A percentile compares a stretch with the other conserved stretches of the same genome.
Conservation (phyloP, 306 rosid genomes). For the Acacia confusa region DNA sequence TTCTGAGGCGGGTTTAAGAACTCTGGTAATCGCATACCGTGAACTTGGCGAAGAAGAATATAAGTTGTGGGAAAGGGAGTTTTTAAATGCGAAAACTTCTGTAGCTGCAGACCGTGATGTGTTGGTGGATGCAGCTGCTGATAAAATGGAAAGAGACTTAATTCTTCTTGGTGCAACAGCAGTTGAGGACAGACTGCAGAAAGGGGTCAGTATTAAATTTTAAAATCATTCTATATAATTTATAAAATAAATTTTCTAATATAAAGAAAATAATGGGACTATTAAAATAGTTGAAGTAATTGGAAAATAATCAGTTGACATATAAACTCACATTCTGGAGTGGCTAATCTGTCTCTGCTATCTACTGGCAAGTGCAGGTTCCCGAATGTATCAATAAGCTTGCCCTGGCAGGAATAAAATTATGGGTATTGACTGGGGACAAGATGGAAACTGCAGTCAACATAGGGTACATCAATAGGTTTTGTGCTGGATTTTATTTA, state of each 20-base stretch:
- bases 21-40: constrained; percentile 66
- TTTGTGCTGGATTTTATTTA: constrained; percentile 22
- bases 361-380: constrained; percentile 60
- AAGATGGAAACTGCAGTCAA: constrained; percentile 94
- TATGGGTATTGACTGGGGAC: constrained; percentile 96
- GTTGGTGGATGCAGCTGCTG: constrained; percentile 61
- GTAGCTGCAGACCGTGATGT: constrained; percentile 53
- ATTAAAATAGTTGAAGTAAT: not conserved
- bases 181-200: constrained; percentile 86
- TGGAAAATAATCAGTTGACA: not conserved
- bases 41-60: constrained; percentile 69
- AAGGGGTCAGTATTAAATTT: constrained; percentile 56
- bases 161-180: constrained; percentile 89
- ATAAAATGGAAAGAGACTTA: constrained; percentile 66
- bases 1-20: constrained; percentile 89
- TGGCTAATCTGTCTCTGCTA: constrained; percentile 27
- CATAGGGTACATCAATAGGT: constrained; percentile 58
- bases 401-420: constrained; percentile 69
- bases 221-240: not conserved
- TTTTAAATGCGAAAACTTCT: constrained; percentile 61
- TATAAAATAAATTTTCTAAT: constrained; percentile 17
- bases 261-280: constrained; percentile 7
- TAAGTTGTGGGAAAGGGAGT: constrained; percentile 61
- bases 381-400: constrained; percentile 82
- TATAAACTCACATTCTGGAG: constrained; percentile 1